These are phyloP conservation scores for Chenopodium berlandieri DNA, from an alignment of 148 eudicot species.

Conservation along the genomic window DNA sequence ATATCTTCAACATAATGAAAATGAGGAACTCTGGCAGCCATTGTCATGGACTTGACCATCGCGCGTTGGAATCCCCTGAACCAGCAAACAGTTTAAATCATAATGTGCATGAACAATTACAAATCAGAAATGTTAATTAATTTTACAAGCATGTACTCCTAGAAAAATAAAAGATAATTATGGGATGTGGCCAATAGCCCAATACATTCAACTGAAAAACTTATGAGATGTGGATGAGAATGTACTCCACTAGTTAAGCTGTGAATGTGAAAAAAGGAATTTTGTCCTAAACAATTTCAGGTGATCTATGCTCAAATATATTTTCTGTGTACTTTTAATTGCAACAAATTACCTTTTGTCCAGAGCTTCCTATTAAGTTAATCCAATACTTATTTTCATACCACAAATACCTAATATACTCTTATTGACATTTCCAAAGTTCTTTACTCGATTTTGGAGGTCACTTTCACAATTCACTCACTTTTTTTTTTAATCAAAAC, in stretches of 20 bases:
- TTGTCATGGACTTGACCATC: slow-evolving; percentile 95
- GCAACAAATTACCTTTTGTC: too few relatives aligned
- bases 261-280: background rate
- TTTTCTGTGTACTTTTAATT: too few relatives aligned
- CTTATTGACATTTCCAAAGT: too few relatives aligned
- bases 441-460: too few relatives aligned
- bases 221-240: background rate
- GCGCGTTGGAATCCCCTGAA: slow-evolving; percentile 96
- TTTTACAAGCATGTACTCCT: background rate
- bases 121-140: background rate
- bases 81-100: slow-evolving; percentile 12
- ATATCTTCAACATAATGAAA: slow-evolving; percentile 94
- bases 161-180: background rate
- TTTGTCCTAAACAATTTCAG: background rate
- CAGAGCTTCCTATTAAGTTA: too few relatives aligned
- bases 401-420: too few relatives aligned
- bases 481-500: too few relatives aligned
- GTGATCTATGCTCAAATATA: too few relatives aligned
- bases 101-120: background rate
- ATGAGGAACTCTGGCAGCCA: slow-evolving; percentile 91
- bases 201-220: background rate
- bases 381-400: too few relatives aligned
- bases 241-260: background rate
- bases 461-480: too few relatives aligned
- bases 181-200: background rate